These are phyloP conservation scores for Pseudodiploospora longispora DNA, from an alignment of 2,329 filamentous ascomycete species.

Conservation along the genomic window DNA sequence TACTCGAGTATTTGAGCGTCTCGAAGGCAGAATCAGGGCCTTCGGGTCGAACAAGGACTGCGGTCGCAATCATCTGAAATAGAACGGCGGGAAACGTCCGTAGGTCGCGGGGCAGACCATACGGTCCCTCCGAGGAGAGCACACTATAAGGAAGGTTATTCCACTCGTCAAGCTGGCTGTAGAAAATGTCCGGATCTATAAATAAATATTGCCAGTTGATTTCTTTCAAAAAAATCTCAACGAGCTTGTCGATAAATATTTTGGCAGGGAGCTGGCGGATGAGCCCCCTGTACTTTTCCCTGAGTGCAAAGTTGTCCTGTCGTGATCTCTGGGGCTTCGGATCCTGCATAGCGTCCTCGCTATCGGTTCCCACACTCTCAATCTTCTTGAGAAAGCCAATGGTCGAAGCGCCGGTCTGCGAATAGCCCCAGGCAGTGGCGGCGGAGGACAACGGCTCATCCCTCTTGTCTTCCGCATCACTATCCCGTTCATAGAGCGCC, in stretches of 20 bases:
- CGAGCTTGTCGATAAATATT: constrained; percentile 45
- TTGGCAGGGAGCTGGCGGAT: constrained; percentile 50
- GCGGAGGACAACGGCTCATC: constrained; percentile 30
- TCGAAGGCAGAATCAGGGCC: constrained; percentile 42
- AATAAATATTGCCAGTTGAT: constrained; percentile 53
- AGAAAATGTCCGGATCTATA: constrained; percentile 46
- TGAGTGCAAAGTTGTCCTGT: constrained; percentile 29
- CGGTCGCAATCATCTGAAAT: constrained; percentile 49
- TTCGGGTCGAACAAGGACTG: constrained; percentile 44
- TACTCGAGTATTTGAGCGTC: constrained; percentile 48
- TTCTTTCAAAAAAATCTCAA: constrained; percentile 46
- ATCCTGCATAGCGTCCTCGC: constrained; percentile 12
- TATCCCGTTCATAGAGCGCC: neutral
- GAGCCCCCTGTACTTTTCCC: constrained; percentile 50
- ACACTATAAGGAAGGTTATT: constrained; percentile 43
- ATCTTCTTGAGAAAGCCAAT: constrained; percentile 48
- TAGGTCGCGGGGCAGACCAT: constrained; percentile 41
- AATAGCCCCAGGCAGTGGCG: constrained; percentile 47
- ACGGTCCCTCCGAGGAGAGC: constrained; percentile 41
- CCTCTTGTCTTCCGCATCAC: neutral
- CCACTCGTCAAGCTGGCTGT: constrained; percentile 46
- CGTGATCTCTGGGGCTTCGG: constrained; percentile 9
- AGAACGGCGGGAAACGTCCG: constrained; percentile 51
- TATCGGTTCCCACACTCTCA: constrained; percentile 31
- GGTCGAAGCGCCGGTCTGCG: constrained; percentile 41